These are phyloP conservation scores for Fomitiporia mediterranea DNA, from an alignment of 1,284 basidiomycete genomes.

Conservation along the genomic window DNA sequence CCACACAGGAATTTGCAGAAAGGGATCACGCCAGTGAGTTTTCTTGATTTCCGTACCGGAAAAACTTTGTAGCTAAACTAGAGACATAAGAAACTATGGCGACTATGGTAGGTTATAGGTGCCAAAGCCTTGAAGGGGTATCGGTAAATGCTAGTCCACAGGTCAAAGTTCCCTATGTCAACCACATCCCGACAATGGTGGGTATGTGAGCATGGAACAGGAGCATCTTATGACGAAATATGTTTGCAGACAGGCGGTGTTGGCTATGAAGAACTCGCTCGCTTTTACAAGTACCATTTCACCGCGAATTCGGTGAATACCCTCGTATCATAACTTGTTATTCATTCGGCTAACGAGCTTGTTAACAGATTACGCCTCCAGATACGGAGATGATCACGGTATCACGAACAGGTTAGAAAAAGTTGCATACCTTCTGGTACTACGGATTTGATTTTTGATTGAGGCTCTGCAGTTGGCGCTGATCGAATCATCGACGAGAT, in stretches of 20 bases:
- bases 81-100: constrained; percentile 37
- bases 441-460: no score
- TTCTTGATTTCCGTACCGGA: not conserved
- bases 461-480: constrained; percentile 34
- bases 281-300: constrained; percentile 47
- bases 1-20: constrained; percentile 38
- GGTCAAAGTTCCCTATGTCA: constrained; percentile 46
- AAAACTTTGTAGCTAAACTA: not conserved
- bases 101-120: constrained; percentile 35
- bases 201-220: not conserved
- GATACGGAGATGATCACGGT: constrained; percentile 40
- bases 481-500: constrained; percentile 45
- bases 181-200: constrained; percentile 41
- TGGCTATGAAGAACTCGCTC: constrained; percentile 36
- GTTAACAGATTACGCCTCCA: constrained; percentile 36
- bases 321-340: not conserved
- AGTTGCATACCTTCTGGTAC: no score
- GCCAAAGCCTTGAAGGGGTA: not conserved
- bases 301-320: constrained; percentile 30
- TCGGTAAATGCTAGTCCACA: constrained; percentile 21
- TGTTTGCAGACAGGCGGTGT: constrained; percentile 35
- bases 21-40: constrained; percentile 37
- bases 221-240: not conserved
- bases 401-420: constrained; percentile 37
- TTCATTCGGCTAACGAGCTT: not conserved